A percentile compares a stretch with the other conserved stretches of the same genome.
These are phyloP conservation scores for Austroboletus eburneus DNA, from an alignment of 768 basidiomycete genomes.

Conservation along the genomic window DNA sequence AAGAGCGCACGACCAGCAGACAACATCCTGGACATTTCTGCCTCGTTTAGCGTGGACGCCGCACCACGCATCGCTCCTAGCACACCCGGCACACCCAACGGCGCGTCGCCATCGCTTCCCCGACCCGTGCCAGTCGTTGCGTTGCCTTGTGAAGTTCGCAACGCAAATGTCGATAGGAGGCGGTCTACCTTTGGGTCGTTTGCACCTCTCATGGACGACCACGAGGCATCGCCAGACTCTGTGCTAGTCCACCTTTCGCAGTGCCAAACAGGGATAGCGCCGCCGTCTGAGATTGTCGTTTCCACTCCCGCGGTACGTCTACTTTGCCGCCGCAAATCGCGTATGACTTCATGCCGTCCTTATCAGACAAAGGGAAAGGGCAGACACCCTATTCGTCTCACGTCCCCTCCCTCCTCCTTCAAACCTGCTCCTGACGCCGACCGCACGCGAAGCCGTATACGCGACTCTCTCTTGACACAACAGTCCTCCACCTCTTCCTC, in stretches of 20 bases:
- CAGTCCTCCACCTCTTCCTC: constrained; percentile 71
- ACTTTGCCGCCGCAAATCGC: constrained; percentile 8
- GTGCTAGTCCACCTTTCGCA: constrained; percentile 2
- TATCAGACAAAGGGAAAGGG: constrained; percentile 32
- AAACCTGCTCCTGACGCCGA: constrained; percentile 27
- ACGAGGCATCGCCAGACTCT: constrained; percentile 5
- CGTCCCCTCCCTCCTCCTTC: constrained; percentile 34
- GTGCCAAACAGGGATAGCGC: constrained; percentile 11
- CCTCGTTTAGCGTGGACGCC: constrained; percentile 4
- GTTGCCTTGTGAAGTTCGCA: constrained; percentile 10
- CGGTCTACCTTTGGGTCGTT: constrained; percentile 20
- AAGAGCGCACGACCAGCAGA: constrained; percentile 9
- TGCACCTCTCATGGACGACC: constrained; percentile 19
- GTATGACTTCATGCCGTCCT: constrained; percentile 13
- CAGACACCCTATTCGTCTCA: constrained; percentile 34
- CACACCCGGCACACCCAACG: constrained; percentile 9
- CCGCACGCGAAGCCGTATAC: constrained; percentile 51
- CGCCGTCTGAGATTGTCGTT: constrained; percentile 10
- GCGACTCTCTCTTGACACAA: constrained; percentile 54
- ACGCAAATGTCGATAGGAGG: constrained; percentile 23
- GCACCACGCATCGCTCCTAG: constrained; percentile 4
- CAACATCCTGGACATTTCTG: constrained; percentile 29
- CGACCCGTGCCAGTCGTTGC: constrained; percentile 11
- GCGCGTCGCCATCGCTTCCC: constrained; percentile 9
- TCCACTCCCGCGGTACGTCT: constrained; percentile 21